Evolutionary conservation across 495 filamentous ascomycete genomes (phyloP).

Genomic region (Neurospora terricola): DNA sequence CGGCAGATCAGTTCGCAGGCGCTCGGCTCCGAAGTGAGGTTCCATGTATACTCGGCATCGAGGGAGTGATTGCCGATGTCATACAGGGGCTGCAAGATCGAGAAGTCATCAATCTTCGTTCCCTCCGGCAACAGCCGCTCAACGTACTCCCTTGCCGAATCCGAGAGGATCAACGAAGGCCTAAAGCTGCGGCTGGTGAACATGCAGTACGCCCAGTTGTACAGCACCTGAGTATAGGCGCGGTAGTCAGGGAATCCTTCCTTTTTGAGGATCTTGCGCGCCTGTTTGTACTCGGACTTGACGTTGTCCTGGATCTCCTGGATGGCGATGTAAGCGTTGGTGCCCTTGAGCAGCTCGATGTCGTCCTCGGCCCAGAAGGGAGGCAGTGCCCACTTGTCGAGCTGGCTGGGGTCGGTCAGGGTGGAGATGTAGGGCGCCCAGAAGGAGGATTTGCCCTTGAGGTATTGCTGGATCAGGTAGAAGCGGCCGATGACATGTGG

Average conservation of each 20-base stretch:
- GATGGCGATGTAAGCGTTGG: slow-evolving; percentile 38
- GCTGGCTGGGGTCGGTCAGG: slow-evolving; percentile 37
- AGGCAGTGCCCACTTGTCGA: slow-evolving; percentile 29
- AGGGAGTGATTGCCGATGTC: slow-evolving; percentile 45
- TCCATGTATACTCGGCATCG: slow-evolving; percentile 33
- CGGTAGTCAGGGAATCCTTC: slow-evolving; percentile 15
- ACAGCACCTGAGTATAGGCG: slow-evolving; percentile 34
- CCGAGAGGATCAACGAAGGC: slow-evolving; percentile 31
- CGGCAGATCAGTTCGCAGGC: slow-evolving; percentile 22
- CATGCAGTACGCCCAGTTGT: slow-evolving; percentile 46
- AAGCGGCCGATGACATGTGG: slow-evolving; percentile 39
- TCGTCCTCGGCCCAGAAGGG: slow-evolving; percentile 38
- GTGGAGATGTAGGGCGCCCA: slow-evolving; percentile 44
- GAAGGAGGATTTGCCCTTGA: slow-evolving; percentile 33
- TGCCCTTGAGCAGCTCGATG: slow-evolving; percentile 35
- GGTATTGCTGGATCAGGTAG: slow-evolving; percentile 38
- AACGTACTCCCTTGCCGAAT: slow-evolving; percentile 4
- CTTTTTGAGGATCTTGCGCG: slow-evolving; percentile 28
- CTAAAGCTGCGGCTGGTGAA: slow-evolving; percentile 46
- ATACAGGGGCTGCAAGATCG: slow-evolving; percentile 41
- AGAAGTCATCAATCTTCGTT: slow-evolving; percentile 36
- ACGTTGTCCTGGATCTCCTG: slow-evolving; percentile 32
- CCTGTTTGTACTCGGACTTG: slow-evolving; percentile 34
- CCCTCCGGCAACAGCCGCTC: slow-evolving; percentile 7
- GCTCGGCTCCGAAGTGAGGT: slow-evolving; percentile 14